phyloP scores from a whole-genome alignment of 192 early-diverging fungal genomes.

The Chytriomyces confervae region DNA sequence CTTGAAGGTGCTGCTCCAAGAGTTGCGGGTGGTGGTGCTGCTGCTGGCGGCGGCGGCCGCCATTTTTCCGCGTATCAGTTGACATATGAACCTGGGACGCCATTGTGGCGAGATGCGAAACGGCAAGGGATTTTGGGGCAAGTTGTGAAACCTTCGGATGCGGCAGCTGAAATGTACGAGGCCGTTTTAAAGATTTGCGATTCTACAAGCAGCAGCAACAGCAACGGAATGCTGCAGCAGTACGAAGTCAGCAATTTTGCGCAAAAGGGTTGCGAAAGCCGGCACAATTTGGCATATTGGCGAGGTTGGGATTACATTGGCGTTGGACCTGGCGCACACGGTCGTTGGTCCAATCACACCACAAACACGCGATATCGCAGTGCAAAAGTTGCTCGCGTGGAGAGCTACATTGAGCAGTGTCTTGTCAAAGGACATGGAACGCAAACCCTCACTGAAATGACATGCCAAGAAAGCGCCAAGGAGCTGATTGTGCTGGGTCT shows the following conservation, averaged over 20 bases:
- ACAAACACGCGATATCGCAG: background rate
- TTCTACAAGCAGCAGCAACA: background rate
- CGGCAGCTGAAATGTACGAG: slow-evolving; percentile 19
- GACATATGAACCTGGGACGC: slow-evolving; percentile 62
- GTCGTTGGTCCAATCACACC: slow-evolving; percentile 36
- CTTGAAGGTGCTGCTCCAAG: too few relatives aligned
- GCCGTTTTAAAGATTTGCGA: background rate
- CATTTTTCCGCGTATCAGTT: slow-evolving; percentile 65
- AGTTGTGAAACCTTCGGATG: slow-evolving; percentile 13
- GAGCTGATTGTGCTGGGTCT: slow-evolving; percentile 57
- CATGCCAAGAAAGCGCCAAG: background rate
- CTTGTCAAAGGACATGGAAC: background rate
- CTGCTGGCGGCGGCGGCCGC: slow-evolving; percentile 15
- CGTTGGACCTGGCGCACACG: slow-evolving; percentile 65
- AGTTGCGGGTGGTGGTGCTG: too few relatives aligned
- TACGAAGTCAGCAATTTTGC: slow-evolving; percentile 63
- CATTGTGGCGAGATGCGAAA: slow-evolving; percentile 18
- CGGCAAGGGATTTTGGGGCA: background rate
- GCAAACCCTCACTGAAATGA: background rate
- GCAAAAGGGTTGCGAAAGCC: slow-evolving; percentile 33
- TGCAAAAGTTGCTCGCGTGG: background rate
- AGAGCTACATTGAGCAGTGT: slow-evolving; percentile 7
- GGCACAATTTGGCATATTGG: slow-evolving; percentile 63
- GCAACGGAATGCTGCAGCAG: slow-evolving; percentile 45
- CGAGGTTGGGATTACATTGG: slow-evolving; percentile 59